Percentiles rank a stretch among this genome's conserved stretches.
Evolutionary conservation across 176 grass and related monocot genomes (phyloP).

Genomic region (Carex myosuroides): DNA sequence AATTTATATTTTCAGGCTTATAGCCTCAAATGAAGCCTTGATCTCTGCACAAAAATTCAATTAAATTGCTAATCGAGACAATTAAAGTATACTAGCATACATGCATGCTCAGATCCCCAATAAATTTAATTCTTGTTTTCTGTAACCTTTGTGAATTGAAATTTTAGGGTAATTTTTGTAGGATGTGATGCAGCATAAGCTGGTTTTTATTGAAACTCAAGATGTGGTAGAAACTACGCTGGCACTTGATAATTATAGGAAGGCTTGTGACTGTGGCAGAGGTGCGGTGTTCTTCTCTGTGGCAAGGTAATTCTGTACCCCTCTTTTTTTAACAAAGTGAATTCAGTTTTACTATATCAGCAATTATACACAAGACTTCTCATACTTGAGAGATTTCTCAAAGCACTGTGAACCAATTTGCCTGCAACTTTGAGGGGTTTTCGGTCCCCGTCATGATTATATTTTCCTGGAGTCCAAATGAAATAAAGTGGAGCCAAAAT

Average conservation of each 20-base stretch:
- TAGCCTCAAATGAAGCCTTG: background rate
- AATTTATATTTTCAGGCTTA: background rate
- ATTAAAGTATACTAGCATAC: background rate
- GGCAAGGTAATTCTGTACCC: slow-evolving; percentile 40
- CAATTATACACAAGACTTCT: background rate
- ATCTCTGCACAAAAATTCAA: background rate
- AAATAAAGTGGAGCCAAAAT: background rate
- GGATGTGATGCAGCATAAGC: slow-evolving; percentile 98
- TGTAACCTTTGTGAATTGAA: background rate
- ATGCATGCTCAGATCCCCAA: background rate
- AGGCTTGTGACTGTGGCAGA: slow-evolving; percentile 90
- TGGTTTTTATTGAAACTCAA: slow-evolving; percentile 98
- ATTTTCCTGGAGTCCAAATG: background rate
- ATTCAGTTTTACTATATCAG: background rate
- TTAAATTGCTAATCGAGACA: background rate
- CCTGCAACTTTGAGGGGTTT: background rate
- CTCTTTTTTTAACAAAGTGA: background rate
- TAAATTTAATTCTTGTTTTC: background rate
- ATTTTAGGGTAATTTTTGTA: slow-evolving; percentile 34
- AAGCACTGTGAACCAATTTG: background rate
- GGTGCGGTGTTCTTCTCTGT: slow-evolving; percentile 95
- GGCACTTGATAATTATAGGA: slow-evolving; percentile 97
- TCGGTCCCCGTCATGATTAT: background rate
- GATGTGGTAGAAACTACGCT: slow-evolving; percentile 97
- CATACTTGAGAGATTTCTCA: background rate